These are phyloP conservation scores for Colletotrichum orchidophilum DNA, from an alignment of 2,329 filamentous ascomycete genomes.

Conservation along the genomic window DNA sequence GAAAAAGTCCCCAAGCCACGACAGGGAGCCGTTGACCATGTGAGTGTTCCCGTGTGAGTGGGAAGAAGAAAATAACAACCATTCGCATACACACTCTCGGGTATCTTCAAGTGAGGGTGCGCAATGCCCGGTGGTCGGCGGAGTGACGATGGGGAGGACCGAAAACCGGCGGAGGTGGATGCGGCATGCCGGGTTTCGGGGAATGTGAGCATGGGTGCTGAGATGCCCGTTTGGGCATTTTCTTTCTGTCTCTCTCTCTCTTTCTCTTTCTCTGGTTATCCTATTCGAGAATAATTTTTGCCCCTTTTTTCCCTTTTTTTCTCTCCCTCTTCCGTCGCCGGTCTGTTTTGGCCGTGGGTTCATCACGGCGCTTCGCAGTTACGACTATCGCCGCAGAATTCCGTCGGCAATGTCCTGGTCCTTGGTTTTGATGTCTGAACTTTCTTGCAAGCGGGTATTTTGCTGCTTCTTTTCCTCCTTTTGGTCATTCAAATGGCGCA, in stretches of 20 bases:
- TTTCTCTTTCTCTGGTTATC: background rate
- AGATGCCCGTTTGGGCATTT: slow-evolving; percentile 10
- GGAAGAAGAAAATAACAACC: background rate
- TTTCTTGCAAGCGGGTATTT: slow-evolving; percentile 4
- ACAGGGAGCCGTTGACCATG: background rate
- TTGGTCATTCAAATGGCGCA: background rate
- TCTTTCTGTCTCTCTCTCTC: no score
- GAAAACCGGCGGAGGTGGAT: slow-evolving; percentile 31
- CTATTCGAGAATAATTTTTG: background rate
- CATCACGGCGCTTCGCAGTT: slow-evolving; percentile 23
- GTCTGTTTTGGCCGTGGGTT: slow-evolving; percentile 21
- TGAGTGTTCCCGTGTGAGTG: background rate
- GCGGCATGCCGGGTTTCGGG: slow-evolving; percentile 33
- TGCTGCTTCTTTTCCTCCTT: background rate
- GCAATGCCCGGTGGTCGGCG: slow-evolving; percentile 32
- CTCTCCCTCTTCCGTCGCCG: slow-evolving; percentile 3
- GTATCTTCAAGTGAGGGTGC: background rate
- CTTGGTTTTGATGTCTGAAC: background rate
- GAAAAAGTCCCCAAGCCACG: slow-evolving; percentile 2
- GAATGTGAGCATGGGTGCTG: slow-evolving; percentile 24
- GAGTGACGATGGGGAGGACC: slow-evolving; percentile 33
- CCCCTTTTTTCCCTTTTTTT: background rate
- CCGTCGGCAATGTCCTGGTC: background rate
- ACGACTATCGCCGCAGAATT: slow-evolving; percentile 24
- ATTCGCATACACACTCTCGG: background rate